Base-by-base conservation (phyloP, 2,329 filamentous ascomycete genomes). In the Venturia pyrina region DNA sequence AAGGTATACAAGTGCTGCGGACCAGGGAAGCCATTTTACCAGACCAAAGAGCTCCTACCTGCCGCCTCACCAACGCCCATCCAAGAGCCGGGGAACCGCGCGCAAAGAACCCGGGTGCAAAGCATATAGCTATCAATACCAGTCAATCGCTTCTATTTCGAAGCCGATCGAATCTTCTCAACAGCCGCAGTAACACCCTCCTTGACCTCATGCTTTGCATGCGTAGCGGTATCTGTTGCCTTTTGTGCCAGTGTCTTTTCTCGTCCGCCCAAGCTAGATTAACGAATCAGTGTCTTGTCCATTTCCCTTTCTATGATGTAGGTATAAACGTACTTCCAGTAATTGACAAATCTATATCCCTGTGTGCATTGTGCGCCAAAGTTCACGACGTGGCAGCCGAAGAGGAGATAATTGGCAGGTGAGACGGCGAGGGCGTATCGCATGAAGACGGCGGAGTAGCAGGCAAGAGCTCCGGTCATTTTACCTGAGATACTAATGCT, bases 361-460 rank as follows among this genome's bases (percentile, higher is more conserved):
- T 88, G 86, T 41, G 81, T 83, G 57, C 79, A 69, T 75, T 88
- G 86, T 59, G 84, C 83, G 69, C 76, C 76, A 76, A 86, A 87
- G 78, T 88, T 88, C 76, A 87, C 81, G 68, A 84, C 77, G 76
- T 88, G 86, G 78, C 85, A 88, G 69, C 82, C 85, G 75, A 88
- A 88, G 66, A 88, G 83, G 69, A 88, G 84, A 78, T 87, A 87
- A 78, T 88, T 88, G 72, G 79, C 80, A 50, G 86, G 86, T 19
- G 79, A 78, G 66, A 88, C 84, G 68, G 86, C 85, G 68, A 88
- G 74, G 67, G 86, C 78, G 78, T 88, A 88, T 74, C 86, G 85
- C 85, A 87, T 87, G 78, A 88, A 88, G 67, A 83, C 85, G 60
- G 75, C 83, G 32, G 82, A 83, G 80, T 88, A 88, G 74, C 85